Evolutionary conservation across 768 basidiomycete genomes (phyloP), one percentile per base, ranked within the genome.

Genomic region (Amylocystis lapponica): DNA sequence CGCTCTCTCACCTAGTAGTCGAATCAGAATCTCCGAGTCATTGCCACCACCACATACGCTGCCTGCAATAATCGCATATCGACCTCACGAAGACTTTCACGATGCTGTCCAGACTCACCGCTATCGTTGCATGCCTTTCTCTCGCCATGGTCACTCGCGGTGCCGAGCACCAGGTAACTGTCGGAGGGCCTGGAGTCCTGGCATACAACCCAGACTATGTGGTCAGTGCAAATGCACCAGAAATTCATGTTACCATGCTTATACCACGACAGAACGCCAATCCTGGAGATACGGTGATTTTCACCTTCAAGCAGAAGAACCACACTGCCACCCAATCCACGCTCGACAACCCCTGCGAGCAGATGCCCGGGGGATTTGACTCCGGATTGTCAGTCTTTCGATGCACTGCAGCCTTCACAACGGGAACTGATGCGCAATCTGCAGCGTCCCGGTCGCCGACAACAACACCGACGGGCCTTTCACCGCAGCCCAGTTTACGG

Each of bases 301-400:
- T 81, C 54, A 64, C 52, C 20, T 81, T 81, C 65, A 50, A 66
- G 50, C 72, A 74, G 58, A 72, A 76, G 53, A 81, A 80, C 55
- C 79, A 50, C 60, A 79, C 77, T 5, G 75, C 67, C 16, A 79
- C 78, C 1, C 79, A 79, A 47, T 79, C 76, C 5, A 62, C 73
- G 1, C 66, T 81, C n/a, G 61, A 55, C 0, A 59, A 51, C 10
- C 80, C 80, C 4, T 83, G 80, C 49, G 35, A 55, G 0, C 61
- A 60, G 5, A 37, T 61, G 9, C 39, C 54, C 0, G 63, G 55
- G 42, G 80, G 78, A 11, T 79, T 83, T 50, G 77, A 81, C 54
- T 68, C 76, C 32, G 75, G 72, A 48, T 80, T 78, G 79, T 81
- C 47, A 59, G 71, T 63, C 21, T 12, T 2, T 23, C 14, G 3